Evolutionary conservation across 495 filamentous ascomycete genomes (phyloP), one percentile per base, ranked within the genome.

Genomic region (Aspergillus bridgeri): DNA sequence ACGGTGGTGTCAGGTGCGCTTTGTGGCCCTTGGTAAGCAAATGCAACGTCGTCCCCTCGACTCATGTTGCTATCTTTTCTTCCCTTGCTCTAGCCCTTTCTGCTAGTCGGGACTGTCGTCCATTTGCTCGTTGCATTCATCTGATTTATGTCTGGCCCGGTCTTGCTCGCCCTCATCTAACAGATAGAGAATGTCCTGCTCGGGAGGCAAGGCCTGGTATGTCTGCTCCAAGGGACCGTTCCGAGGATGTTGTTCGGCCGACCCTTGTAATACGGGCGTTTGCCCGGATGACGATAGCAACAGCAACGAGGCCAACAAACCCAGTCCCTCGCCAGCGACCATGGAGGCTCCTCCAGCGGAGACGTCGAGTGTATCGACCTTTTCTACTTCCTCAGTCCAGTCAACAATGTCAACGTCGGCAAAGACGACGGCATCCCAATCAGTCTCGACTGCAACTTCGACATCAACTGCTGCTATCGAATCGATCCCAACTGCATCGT

Each of bases 171-270:
- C 17, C 33, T 13, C 2, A 15, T 0, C 9, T 13, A 38, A 3
- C 33, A 38, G 33, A 38, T 13, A 9, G 33, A 38, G 33, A 38
- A 59, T 44, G 22, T 53, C 24, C 20, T 73, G 71, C 53, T 25
- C 64, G 0, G 53, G 27, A 0, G 48, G 56, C 23, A 61, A 63
- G 25, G 55, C 22, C 19, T 76, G 58, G 59, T 78, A 76, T 63
- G 61, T 68, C 24, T 75, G 75, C 52, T 60, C 50, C 6, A 55
- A 25, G 45, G 68, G 68, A 0, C 21, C 51, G 42, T 76, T 64
- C 53, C 54, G 33, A n/a, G 75, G 74, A 38, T 78, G 75, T 58
- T 78, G 75, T 48, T 72, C 71, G 13, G 66, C 57, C 18, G 62
- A 76, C 54, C 72, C 75, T 18, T 76, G 75, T 52, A 63, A 56